Evolutionary conservation across 495 filamentous ascomycete species (phyloP), one percentile per base, ranked within the genome.

Genomic region (Penicillium coprophilum): DNA sequence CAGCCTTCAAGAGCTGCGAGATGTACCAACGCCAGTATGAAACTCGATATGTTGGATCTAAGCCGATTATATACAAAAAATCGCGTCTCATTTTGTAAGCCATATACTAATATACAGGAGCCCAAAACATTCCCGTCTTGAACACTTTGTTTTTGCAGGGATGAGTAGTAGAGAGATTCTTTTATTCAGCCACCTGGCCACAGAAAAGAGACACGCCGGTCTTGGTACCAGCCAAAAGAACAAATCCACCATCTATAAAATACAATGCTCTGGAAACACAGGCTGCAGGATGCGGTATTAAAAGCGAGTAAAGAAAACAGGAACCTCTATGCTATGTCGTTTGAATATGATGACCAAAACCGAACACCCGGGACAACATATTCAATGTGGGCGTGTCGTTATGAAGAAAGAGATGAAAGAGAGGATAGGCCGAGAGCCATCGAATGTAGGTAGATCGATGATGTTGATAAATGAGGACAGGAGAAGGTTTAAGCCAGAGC

Each of bases 291-390:
- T 8, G 36, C 27, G 49, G 32, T 41, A 51, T 41, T 54, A 59
- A 50, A 64, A 58, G 61, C 58, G 56, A 43, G 38, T 63, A 63
- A 64, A 58, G 46, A 58, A 68, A 62, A 55, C 64, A 65, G 47
- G 41, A 64, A 72, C 59, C 71, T 76, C 70, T 76, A 76, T 76
- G 70, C 65, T 60, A 72, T 72, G 73, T 69, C 64, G 67, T 73
- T 72, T 64, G 66, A 70, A 50, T 69, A 67, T 64, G 57, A 68
- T 65, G 55, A 70, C 62, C 67, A 63, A 62, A 62, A 66, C 71
- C 72, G 57, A 76, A 78, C 74, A 74, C 74, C 73, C 65, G 68
- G 74, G 75, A 72, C 77, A 69, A 76, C 71, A 75, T 68, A 76
- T 57, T 62, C 61, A 63, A 67, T 57, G 64, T 63, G 66, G 64